phyloP scores from a whole-genome alignment of 169 alveolate genomes.

The Eimeria necatrix region DNA sequence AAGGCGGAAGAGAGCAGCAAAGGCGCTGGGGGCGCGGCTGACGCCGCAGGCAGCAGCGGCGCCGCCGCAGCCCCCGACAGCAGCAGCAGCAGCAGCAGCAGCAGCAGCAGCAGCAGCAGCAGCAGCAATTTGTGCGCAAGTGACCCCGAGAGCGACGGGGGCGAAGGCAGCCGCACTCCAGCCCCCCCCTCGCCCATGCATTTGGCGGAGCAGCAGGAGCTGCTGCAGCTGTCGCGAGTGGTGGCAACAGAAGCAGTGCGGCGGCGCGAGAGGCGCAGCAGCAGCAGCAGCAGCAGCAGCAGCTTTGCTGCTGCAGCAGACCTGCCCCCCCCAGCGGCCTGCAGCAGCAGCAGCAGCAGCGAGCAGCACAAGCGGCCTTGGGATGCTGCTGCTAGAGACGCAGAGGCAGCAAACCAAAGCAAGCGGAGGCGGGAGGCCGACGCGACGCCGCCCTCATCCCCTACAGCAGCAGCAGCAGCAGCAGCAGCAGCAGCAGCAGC shows the following conservation, averaged over 20 bases:
- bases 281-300: neutral
- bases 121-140: neutral
- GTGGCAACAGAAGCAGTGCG: slow-evolving; percentile 40
- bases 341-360: slow-evolving; percentile 21
- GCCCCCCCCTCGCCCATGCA: slow-evolving; percentile 75
- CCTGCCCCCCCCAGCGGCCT: too few relatives aligned
- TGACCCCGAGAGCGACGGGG: neutral
- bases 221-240: slow-evolving; percentile 59
- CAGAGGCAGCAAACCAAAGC: neutral
- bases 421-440: slow-evolving; percentile 7
- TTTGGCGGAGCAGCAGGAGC: slow-evolving; percentile 74
- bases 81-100: slow-evolving; percentile 36
- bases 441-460: neutral
- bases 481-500: slow-evolving; percentile 28
- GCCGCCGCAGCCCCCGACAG: neutral
- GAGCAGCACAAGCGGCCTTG: neutral
- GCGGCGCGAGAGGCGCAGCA: neutral
- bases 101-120: slow-evolving; percentile 40
- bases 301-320: neutral
- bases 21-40: neutral
- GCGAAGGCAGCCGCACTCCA: slow-evolving; percentile 3
- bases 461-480: neutral
- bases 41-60: slow-evolving; percentile 1
- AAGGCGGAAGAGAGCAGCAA: slow-evolving; percentile 2
- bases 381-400: neutral